Evolutionary conservation across 2,329 filamentous ascomycete species (phyloP).

Genomic region (Paecilomyces formosus): DNA sequence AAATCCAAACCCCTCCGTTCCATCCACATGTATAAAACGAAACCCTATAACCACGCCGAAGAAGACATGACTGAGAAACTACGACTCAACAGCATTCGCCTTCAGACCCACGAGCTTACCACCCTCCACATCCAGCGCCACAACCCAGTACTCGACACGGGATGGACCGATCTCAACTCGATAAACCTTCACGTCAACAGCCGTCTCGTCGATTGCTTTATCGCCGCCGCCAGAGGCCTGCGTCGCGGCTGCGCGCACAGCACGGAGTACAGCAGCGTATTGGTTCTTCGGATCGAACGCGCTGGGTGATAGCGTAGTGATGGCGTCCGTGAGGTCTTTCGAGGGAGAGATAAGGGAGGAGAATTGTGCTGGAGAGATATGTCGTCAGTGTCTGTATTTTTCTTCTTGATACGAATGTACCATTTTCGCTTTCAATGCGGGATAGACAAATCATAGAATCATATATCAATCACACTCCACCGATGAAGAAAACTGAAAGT

Average conservation of each 20-base stretch:
- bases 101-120: conserved; percentile 68
- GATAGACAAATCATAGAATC: background rate
- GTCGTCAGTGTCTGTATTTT: background rate
- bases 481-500: background rate
- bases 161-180: conserved; percentile 56
- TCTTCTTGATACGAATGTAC: background rate
- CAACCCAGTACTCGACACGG: conserved; percentile 71
- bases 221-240: conserved; percentile 22
- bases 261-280: conserved; percentile 48
- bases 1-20: background rate
- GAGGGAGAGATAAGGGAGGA: conserved; percentile 51
- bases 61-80: background rate
- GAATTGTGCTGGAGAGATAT: conserved; percentile 53
- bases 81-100: conserved; percentile 69
- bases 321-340: conserved; percentile 18
- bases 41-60: background rate
- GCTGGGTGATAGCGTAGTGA: conserved; percentile 59
- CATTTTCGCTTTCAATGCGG: background rate
- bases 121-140: conserved; percentile 54
- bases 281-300: conserved; percentile 68
- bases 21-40: background rate
- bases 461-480: background rate
- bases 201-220: conserved; percentile 21
- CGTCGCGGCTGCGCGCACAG: conserved; percentile 43
- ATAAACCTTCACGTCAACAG: conserved; percentile 66